A percentile compares a stretch with the other conserved stretches of the same genome.
Conservation (phyloP, 371 early-diverging fungal species). For the Haplosporangium sp. region DNA sequence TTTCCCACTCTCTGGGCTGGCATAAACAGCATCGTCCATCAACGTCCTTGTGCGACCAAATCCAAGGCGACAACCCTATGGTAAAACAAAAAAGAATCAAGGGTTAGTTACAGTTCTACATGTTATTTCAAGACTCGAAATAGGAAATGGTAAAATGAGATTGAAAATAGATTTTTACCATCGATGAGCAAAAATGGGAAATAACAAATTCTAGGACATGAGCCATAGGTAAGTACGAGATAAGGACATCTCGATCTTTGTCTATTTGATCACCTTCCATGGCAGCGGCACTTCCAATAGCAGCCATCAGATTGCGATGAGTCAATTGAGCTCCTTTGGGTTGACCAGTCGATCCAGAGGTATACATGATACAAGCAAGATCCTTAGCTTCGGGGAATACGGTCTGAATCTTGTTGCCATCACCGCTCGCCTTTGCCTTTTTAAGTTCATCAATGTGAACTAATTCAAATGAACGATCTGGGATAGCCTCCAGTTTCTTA, state of each 20-base stretch:
- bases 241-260: conserved; percentile 65
- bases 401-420: conserved; percentile 19
- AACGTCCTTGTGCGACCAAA: conserved; percentile 86
- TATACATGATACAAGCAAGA: conserved; percentile 90
- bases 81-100: too few relatives aligned
- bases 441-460: conserved; percentile 55
- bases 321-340: conserved; percentile 79
- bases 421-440: conserved; percentile 16
- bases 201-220: conserved; percentile 85
- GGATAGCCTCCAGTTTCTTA: conserved; percentile 34
- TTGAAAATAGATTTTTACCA: conserved; percentile 21
- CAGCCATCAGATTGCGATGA: conserved; percentile 80
- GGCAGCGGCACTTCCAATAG: conserved; percentile 64
- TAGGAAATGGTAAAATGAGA: too few relatives aligned
- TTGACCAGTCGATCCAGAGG: conserved; percentile 88
- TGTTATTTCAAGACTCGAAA: too few relatives aligned
- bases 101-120: too few relatives aligned
- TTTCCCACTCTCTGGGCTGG: conserved; percentile 57
- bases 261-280: conserved; percentile 58
- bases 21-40: conserved; percentile 81
- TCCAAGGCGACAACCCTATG: conserved; percentile 69
- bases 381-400: conserved; percentile 71
- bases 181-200: conserved; percentile 49
- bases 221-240: conserved; percentile 93
- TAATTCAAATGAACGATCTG: conserved; percentile 29